Evolutionary conservation across 1,139 yeast species (phyloP), one percentile per base, ranked within the genome.

Genomic region (Candida pseudoviswanathii): DNA sequence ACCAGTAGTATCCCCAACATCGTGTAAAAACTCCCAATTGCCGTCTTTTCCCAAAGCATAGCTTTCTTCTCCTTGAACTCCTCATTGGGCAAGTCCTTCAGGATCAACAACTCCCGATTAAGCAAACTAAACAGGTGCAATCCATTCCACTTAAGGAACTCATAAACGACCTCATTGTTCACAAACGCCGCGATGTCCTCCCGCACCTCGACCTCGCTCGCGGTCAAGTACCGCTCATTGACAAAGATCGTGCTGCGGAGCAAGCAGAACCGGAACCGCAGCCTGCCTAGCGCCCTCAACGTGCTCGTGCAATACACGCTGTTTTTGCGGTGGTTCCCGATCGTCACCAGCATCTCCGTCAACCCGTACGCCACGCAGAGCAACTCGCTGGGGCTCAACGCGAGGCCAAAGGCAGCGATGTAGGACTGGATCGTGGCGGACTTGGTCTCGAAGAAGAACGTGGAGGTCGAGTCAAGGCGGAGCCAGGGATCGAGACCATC

Each of bases 1-100:
- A 61, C 48, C n/a, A 61, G 56, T 9, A 74, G 49, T 24, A 76
- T 31, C 0, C 81, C 81, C 5, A 75, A 54, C 66, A 76, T 57
- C 2, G 77, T 68, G 52, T 70, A 70, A 50, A 76, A 75, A 44
- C 76, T 66, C 5, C 73, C 77, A 5, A 74, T 58, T 29, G 66
- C 53, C 0, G 78, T 62, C 8, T 58, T 54, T 26, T 68, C 66
- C 26, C 56, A 53, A 2, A 75, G 62, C 25, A 42, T 47, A 4
- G 43, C 30, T 42, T 55, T 52, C 39, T 49, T 53, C 4, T 36
- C 43, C 9, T 50, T 37, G 37, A 53, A 55, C 16, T 53, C 56
- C 5, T 54, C 56, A 5, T 25, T 10, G 2, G 44, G 9, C 27
- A 49, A 11, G 11, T 24, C 3, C 29, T 41, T 41, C 34, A 30